Evolutionary conservation across 1,284 basidiomycete species (phyloP), one percentile per base, ranked within the genome.

Genomic region (Moesziomyces sp.): DNA sequence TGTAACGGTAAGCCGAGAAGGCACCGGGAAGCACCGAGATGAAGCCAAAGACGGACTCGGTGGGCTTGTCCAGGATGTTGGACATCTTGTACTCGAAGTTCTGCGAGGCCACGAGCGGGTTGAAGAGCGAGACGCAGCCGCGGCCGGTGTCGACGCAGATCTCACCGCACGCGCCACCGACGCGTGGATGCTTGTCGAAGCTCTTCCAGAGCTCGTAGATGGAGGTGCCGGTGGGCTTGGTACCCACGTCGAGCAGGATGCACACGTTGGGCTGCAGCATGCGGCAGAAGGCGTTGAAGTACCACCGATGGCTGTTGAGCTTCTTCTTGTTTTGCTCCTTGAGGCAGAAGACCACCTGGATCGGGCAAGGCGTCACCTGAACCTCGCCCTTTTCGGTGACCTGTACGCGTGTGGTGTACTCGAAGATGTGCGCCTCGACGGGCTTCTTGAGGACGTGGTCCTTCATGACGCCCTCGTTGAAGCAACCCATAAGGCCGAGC

Each of bases 141-240:
- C 90, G 91, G 44, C 93, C 93, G 85, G 94, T 94, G 67, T 94
- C 86, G 8, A 93, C 93, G 35, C 95, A 93, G 59, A 97, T 96
- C 64, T 97, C 94, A 18, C 94, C 94, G 82, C 94, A 97, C 7
- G 96, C 95, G 23, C 96, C 95, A 0, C 94, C 95, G 28, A 97
- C 93, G 73, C 95, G 94, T 19, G 91, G 92, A 85, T 97, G 94
- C 85, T 94, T 91, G 83, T 97, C 94, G 74, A 98, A 97, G 7
- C 93, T 91, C 85, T 97, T 97, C 95, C 95, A 97, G 13, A 98
- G 86, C 79, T 96, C 92, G 85, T 97, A 98, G 81, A 97, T 95
- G 43, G 71, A 69, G 9, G 65, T 74, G 42, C 55, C 71, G 30
- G 57, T 76, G n/a, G 95, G 95, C 87, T 91, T 90, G 0, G 95